Evolutionary conservation across 768 basidiomycete species (phyloP).

Genomic region (Tulasnella sp.): DNA sequence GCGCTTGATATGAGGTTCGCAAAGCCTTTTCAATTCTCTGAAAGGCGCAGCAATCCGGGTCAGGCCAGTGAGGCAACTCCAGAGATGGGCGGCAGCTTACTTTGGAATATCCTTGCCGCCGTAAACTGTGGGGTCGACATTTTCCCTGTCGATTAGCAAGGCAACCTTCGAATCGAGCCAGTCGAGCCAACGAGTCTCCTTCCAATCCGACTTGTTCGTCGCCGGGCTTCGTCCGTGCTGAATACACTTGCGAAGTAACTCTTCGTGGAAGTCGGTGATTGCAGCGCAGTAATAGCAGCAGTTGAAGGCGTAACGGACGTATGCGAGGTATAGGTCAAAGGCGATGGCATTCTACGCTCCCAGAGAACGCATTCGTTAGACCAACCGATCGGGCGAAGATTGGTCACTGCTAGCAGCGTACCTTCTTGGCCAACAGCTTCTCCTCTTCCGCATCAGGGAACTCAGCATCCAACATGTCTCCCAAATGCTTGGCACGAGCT

Average conservation of each 20-base stretch:
- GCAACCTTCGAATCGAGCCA: conserved; percentile 84
- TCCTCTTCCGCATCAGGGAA: conserved; percentile 59
- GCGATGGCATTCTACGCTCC: conserved; percentile 61
- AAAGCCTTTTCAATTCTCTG: conserved; percentile 77
- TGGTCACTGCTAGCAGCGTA: conserved; percentile 37
- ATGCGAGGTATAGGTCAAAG: conserved; percentile 89
- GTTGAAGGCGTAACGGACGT: conserved; percentile 87
- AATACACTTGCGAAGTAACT: conserved; percentile 91
- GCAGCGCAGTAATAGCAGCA: conserved; percentile 98
- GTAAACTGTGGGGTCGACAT: conserved; percentile 81
- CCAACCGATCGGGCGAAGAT: not conserved
- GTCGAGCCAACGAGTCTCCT: conserved; percentile 69
- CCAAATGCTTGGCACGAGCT: conserved; percentile 70
- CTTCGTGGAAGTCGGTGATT: conserved; percentile 88
- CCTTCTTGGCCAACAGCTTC: conserved; percentile 67
- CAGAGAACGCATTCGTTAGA: conserved; percentile 1
- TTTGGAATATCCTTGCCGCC: conserved; percentile 88
- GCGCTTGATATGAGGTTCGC: conserved; percentile 80
- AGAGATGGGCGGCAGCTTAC: conserved; percentile 47
- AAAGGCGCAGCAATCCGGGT: conserved; percentile 15
- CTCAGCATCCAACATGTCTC: conserved; percentile 66
- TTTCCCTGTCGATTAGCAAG: conserved; percentile 70
- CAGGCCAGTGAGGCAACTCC: not conserved
- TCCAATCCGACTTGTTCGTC: conserved; percentile 23
- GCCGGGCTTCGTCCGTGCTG: conserved; percentile 81